Evolutionary conservation across 345 rosid genomes (phyloP).

Genomic region (Eucalyptus shirleyi): DNA sequence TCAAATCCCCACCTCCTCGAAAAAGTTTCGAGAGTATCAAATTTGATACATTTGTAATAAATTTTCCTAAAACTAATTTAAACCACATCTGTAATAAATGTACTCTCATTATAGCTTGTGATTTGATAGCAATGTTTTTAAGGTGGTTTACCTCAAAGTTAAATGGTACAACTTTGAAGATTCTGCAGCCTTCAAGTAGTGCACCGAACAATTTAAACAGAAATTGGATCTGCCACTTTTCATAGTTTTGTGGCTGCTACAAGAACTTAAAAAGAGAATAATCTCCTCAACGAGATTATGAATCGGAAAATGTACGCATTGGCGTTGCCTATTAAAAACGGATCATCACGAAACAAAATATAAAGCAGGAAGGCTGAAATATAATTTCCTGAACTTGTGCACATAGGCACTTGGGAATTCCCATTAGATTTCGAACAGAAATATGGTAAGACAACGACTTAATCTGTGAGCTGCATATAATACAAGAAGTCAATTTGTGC

Average conservation of each 20-base stretch:
- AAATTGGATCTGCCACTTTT: background rate
- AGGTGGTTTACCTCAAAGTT: background rate
- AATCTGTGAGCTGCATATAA: background rate
- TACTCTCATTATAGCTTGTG: background rate
- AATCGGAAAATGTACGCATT: background rate
- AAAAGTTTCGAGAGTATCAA: too few species aligned
- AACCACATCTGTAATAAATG: too few species aligned
- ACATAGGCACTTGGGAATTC: background rate
- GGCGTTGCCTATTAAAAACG: background rate
- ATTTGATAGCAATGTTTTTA: background rate
- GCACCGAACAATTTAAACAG: background rate
- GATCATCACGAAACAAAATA: background rate
- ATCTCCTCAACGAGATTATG: background rate
- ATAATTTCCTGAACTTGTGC: background rate
- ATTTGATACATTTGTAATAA: fast-evolving
- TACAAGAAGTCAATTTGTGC: background rate
- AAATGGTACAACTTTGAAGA: background rate
- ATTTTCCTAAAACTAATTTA: too few species aligned
- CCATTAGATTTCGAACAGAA: background rate
- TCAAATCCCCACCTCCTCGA: too few species aligned
- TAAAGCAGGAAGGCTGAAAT: background rate
- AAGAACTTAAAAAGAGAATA: background rate
- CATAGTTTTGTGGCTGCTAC: background rate
- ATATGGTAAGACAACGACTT: background rate
- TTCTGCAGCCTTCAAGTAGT: background rate